Evolutionary conservation across 805 yeast species (phyloP).

Genomic region (Starmerella tilneyi): DNA sequence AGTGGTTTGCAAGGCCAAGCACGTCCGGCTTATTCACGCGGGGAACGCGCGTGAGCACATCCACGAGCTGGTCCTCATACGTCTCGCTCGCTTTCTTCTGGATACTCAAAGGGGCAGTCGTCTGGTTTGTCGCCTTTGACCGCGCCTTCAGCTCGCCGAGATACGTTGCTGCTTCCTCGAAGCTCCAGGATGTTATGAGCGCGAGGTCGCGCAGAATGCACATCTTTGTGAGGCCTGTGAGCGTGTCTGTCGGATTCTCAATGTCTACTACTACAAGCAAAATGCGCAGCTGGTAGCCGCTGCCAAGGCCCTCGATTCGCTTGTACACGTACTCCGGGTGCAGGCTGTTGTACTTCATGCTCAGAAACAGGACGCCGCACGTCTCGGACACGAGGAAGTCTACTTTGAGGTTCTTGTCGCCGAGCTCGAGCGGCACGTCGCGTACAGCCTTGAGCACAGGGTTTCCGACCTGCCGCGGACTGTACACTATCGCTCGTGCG

Average conservation of each 20-base stretch:
- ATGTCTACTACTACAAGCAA: constrained; percentile 34
- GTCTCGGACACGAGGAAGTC: constrained; percentile 32
- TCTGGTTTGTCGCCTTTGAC: constrained; percentile 29
- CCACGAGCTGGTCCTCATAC: constrained; percentile 31
- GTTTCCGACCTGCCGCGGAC: constrained; percentile 28
- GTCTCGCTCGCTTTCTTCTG: constrained; percentile 16
- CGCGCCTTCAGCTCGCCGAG: constrained; percentile 29
- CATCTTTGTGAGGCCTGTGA: constrained; percentile 31
- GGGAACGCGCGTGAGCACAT: constrained; percentile 30
- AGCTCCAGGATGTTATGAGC: constrained; percentile 32
- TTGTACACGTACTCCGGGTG: constrained; percentile 36
- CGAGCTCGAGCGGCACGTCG: constrained; percentile 26
- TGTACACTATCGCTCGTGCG: constrained; percentile 14
- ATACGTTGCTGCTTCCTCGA: constrained; percentile 34
- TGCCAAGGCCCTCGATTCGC: constrained; percentile 32
- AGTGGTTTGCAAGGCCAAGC: constrained; percentile 28
- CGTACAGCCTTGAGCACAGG: constrained; percentile 26
- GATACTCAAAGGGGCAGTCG: constrained; percentile 19
- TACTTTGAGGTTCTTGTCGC: constrained; percentile 28
- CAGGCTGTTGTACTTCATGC: constrained; percentile 30
- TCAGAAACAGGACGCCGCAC: constrained; percentile 32
- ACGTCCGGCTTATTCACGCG: constrained; percentile 35
- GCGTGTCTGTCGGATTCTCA: constrained; percentile 31
- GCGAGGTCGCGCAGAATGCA: constrained; percentile 30
- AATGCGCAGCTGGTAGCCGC: constrained; percentile 28